Base-by-base conservation (phyloP, 2,329 filamentous ascomycete species). In the Lecanoromycetidae sp. region DNA sequence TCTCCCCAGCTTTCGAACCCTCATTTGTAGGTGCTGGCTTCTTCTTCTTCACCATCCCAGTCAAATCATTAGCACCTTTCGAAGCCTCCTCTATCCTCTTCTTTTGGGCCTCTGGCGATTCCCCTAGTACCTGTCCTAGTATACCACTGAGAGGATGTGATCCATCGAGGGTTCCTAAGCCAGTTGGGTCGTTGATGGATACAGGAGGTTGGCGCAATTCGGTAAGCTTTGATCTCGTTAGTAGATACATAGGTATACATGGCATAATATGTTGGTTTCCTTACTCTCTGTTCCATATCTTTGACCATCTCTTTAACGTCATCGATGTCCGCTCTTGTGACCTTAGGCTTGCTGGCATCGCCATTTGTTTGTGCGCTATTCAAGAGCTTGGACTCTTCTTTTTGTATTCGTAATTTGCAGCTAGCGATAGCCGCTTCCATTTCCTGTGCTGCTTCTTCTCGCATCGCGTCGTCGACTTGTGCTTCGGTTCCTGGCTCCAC, bases 341-440 rank as follows among this genome's bases (percentile, higher is more conserved):
- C 42, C 36, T 66, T 71, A 22, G 61, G 55, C 27, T 71, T 64
- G 37, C 63, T 63, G 17, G 38, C 9, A 23, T 15, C 27, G 8
- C 46, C 30, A 23, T 40, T 26, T 29, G 54, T 41, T 61, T 62
- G 44, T 63, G 62, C 50, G 67, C 68, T 48, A 22, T 23, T 71
- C 61, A 25, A 66, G 63, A 7, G 62, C 56, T 5, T 64, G 60
- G 4, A 57, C 53, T 75, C 65, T 56, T 79, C 77, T 46, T 72
- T 72, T 20, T 63, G 56, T 54, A 80, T 66, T 20, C 76, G 70
- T 20, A 70, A 59, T 46, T 69, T 69, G 54, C 76, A 78, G 52
- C 72, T 76, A 27, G 72, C 66, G 50, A 81, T 79, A 0, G 78
- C 77, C 23, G 66, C 70, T 53, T 79, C 72, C 66, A 79, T 80